Base-by-base conservation (phyloP, 331 rosid species). In the Prunus yedoensis region DNA sequence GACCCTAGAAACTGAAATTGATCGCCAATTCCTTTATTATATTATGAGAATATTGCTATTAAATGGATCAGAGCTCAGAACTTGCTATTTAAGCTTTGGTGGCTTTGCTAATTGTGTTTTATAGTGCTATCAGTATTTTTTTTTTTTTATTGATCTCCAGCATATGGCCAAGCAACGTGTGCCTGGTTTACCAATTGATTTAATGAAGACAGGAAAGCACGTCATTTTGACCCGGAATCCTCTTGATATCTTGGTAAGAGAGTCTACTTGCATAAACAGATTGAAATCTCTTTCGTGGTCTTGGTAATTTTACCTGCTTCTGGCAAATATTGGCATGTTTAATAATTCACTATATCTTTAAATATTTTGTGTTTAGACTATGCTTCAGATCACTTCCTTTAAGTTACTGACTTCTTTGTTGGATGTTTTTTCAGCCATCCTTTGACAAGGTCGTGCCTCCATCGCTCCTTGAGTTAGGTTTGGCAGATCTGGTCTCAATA, bases 191-290 rank as follows among this genome's bases (percentile, higher is more conserved):
- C 60, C 92, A 1, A 83, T 74, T 63, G 92, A 92, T 77, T 76
- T 92, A 57, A 69, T 88, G 82, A 87, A 82, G 82, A 87, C 85
- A 74, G 97, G 97, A 79, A 92, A 86, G 79, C 97, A 92, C 88
- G 79, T 90, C 83, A 80, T 92, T 76, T 81, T 92, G 86, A 90
- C 81, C 17, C 81, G 94, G 77, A 92, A 90, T 79, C 96, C 97
- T 51, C 89, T 90, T 79, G 91, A 92, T 79, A 85, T 92, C 73
- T 78, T 87, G 96, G 96, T 88, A 79, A n/a, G n/a, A 81, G 83
- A 61, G 65, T 78, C 38, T 49, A 9, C 32, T 11, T 51, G 15
- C n/a, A 14, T 30, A 7, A 17, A 74, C 35, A 72, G 27, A 41
- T 25, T 41, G 6, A 54, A 20, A 13, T 23, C 76, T 20, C 43